Percentiles rank a stretch among this genome's conserved stretches.
Conservation (phyloP, 202 grass and related monocot genomes). For the Saccharum hybrid region DNA sequence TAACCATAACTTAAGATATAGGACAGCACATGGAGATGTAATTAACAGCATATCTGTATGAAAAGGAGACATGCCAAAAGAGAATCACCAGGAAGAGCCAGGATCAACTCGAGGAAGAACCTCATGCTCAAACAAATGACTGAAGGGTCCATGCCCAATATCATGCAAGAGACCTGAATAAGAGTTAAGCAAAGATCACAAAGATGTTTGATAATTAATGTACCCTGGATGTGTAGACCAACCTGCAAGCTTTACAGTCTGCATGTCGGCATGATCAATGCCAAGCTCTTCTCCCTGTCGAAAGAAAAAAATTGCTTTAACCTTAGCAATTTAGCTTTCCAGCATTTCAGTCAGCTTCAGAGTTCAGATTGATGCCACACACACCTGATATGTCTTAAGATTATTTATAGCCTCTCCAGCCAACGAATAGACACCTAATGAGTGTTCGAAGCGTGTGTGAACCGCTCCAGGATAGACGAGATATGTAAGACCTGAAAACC, state of each 20-base stretch:
- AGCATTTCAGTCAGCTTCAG: conserved; percentile 33
- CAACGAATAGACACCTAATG: conserved; percentile 78
- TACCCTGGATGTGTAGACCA: conserved; percentile 25
- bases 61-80: conserved; percentile 19
- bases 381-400: conserved; percentile 70
- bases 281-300: conserved; percentile 75
- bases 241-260: conserved; percentile 95
- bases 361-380: neutral
- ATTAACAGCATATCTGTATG: conserved; percentile 3
- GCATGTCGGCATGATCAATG: conserved; percentile 73
- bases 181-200: conserved; percentile 35
- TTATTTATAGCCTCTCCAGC: conserved; percentile 66
- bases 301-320: conserved; percentile 16
- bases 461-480: conserved; percentile 86
- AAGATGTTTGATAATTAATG: conserved; percentile 22
- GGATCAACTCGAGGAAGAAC: conserved; percentile 78
- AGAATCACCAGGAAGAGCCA: conserved; percentile 76
- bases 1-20: conserved; percentile 15
- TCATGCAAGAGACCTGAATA: conserved; percentile 86
- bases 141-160: conserved; percentile 94
- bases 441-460: conserved; percentile 92
- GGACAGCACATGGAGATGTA: conserved; percentile 16
- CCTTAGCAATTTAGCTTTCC: neutral
- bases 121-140: conserved; percentile 95
- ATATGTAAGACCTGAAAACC: conserved; percentile 79